Base-by-base conservation (phyloP, 257 asterid species). In the Penstemon eatonii region DNA sequence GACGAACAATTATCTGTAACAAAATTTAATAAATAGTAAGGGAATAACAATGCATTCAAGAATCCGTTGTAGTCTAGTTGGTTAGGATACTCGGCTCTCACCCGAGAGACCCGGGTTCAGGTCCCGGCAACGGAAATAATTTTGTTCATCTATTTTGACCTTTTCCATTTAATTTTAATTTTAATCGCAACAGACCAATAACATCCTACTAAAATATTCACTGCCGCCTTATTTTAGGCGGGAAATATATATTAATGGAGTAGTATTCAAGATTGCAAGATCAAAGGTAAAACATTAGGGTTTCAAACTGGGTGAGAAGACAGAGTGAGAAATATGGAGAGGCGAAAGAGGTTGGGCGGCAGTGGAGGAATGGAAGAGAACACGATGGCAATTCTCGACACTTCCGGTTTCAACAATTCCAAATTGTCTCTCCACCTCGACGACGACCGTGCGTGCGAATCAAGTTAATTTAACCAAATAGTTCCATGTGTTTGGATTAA, bases 81-180 rank as follows among this genome's bases (percentile, higher is more conserved):
- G 97, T 92, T 54, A 90, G 96, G 96, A 90, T 88, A 86, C 89
- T 90, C 94, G 90, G 95, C 96, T 88, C 97, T 90, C 97, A 92
- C 97, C 95, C 89, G 86, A 81, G 89, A 81, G 96, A 84, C 92
- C 94, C 89, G 95, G 87, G 96, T 92, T 89, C 94, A 57, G 84
- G 86, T 84, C 92, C 95, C 95, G 95, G 93, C 91, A 89, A 89
- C 91, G 93, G 93, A 92, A 87, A 0, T 12, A 25, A 0, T 25
- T 25, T 0, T 25, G 33, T 25, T 25, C 33, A 25, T 25, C 33
- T 25, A 0, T 25, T 25, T 0, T 25, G 33, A 25, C 33, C 33
- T 25, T 25, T 25, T 25, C 33, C 33, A 25, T 25, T 25, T 25
- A 25, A 25, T 25, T 25, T 25, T 25, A 25, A 25, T 25, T 25